A percentile compares a stretch with the other conserved stretches of the same genome.
These are phyloP conservation scores for Daldinia concentrica DNA, from an alignment of 495 filamentous ascomycete genomes.

Conservation along the genomic window DNA sequence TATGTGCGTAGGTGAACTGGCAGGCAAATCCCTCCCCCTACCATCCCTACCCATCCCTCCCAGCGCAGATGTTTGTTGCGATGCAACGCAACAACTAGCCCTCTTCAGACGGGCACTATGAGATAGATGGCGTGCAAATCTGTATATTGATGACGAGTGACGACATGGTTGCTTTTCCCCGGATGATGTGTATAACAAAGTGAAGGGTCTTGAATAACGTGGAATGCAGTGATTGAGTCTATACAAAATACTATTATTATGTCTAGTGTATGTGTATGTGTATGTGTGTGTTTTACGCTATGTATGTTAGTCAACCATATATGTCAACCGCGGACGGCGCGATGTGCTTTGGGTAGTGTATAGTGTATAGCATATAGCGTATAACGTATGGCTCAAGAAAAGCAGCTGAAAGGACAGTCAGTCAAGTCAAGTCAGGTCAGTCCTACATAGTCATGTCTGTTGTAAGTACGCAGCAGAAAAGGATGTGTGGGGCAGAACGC, in stretches of 20 bases:
- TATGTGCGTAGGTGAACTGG: conserved; percentile 23
- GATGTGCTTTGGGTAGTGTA: conserved; percentile 11
- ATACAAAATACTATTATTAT: neutral
- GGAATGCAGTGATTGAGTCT: conserved; percentile 41
- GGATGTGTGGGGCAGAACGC: conserved; percentile 37
- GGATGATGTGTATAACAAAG: conserved; percentile 15
- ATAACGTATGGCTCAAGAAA: neutral
- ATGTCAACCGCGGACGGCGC: conserved; percentile 38
- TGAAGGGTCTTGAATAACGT: conserved; percentile 30
- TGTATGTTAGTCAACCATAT: conserved; percentile 21
- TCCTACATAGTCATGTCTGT: conserved; percentile 4
- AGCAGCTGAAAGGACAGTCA: conserved; percentile 20
- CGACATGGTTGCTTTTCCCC: conserved; percentile 31
- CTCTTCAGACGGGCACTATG: conserved; percentile 22
- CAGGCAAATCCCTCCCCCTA: conserved; percentile 20
- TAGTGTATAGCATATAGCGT: neutral
- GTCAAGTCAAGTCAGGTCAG: conserved; percentile 2
- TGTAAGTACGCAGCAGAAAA: conserved; percentile 2
- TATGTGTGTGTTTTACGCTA: neutral
- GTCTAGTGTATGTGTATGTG: neutral
- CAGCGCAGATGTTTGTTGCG: conserved; percentile 26
- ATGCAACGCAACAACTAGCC: conserved; percentile 33
- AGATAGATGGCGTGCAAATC: conserved; percentile 11
- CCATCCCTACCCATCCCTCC: conserved; percentile 18
- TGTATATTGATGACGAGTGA: conserved; percentile 29